phyloP scores from a whole-genome alignment of 768 basidiomycete species.

The Lentinus brumalis region DNA sequence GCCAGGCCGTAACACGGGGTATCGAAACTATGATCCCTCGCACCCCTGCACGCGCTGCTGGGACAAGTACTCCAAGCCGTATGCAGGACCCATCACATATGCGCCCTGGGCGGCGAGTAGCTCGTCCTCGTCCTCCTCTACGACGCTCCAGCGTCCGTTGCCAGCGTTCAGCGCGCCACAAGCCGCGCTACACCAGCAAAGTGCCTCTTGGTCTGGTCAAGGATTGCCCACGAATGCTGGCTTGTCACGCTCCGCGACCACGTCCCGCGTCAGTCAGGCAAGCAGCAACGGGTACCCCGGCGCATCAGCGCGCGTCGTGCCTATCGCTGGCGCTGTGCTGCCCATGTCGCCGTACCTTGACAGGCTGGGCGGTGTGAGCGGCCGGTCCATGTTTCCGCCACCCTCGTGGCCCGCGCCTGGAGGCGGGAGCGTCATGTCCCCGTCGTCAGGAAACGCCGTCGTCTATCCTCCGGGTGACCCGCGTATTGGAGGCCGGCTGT shows the following conservation, averaged over 20 bases:
- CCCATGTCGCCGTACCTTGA: slow-evolving; percentile 22
- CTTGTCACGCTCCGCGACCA: slow-evolving; percentile 12
- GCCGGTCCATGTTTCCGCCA: slow-evolving; percentile 8
- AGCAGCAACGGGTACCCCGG: slow-evolving; percentile 15
- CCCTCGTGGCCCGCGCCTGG: slow-evolving; percentile 9
- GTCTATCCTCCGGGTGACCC: slow-evolving; percentile 68
- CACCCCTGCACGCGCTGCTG: slow-evolving; percentile 77
- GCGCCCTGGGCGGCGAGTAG: slow-evolving; percentile 39
- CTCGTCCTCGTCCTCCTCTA: slow-evolving; percentile 1
- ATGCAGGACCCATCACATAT: slow-evolving; percentile 60
- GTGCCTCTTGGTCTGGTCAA: slow-evolving; percentile 5
- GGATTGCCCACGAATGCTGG: neutral
- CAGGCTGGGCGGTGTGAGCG: slow-evolving; percentile 6
- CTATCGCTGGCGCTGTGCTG: slow-evolving; percentile 24
- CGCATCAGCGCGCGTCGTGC: slow-evolving; percentile 20
- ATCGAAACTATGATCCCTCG: slow-evolving; percentile 65
- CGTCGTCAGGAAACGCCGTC: slow-evolving; percentile 20
- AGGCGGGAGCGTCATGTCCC: slow-evolving; percentile 16
- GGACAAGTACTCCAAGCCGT: slow-evolving; percentile 65
- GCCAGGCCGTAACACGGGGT: slow-evolving; percentile 73
- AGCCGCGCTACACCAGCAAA: slow-evolving; percentile 7
- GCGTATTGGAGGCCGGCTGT: slow-evolving; percentile 65
- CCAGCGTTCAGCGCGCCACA: slow-evolving; percentile 23
- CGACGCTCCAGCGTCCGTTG: slow-evolving; percentile 25
- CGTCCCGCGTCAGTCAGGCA: slow-evolving; percentile 7